phyloP scores from a whole-genome alignment of 2,329 filamentous ascomycete species.

The Corniculantispora saksenae region DNA sequence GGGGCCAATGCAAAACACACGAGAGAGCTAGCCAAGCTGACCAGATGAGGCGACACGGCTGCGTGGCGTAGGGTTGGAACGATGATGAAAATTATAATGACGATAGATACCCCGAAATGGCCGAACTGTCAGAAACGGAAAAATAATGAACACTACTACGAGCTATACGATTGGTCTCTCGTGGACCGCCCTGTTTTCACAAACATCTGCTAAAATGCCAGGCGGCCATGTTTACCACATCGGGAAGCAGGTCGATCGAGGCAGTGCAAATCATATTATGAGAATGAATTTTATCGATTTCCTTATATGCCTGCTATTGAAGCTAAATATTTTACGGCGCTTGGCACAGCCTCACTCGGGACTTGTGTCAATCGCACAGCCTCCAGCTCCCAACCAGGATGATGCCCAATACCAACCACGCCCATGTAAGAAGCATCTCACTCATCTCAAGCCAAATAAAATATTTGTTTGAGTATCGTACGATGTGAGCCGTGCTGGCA shows the following conservation, averaged over 20 bases:
- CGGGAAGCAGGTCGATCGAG: background rate
- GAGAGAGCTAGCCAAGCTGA: background rate
- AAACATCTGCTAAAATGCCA: background rate
- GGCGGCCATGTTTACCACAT: background rate
- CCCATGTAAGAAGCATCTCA: constrained; percentile 32
- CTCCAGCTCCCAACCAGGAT: constrained; percentile 22
- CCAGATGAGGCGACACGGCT: background rate
- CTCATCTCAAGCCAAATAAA: constrained; percentile 41
- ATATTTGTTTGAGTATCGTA: constrained; percentile 38
- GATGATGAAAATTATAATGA: background rate
- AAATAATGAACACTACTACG: background rate
- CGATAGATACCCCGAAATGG: background rate
- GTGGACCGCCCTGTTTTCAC: background rate
- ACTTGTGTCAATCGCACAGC: constrained; percentile 1
- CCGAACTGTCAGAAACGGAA: background rate
- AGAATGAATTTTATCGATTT: too few relatives aligned
- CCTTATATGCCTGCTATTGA: too few relatives aligned
- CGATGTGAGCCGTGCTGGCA: constrained; percentile 28
- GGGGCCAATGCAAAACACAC: too few relatives aligned
- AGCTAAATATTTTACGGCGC: too few relatives aligned
- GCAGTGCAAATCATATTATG: background rate
- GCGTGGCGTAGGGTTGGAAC: background rate
- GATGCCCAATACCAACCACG: constrained; percentile 30
- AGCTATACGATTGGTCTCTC: background rate
- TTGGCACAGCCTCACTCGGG: constrained; percentile 3